Evolutionary conservation across 371 early-diverging fungal genomes (phyloP).

Genomic region (Nematocida ironsii): DNA sequence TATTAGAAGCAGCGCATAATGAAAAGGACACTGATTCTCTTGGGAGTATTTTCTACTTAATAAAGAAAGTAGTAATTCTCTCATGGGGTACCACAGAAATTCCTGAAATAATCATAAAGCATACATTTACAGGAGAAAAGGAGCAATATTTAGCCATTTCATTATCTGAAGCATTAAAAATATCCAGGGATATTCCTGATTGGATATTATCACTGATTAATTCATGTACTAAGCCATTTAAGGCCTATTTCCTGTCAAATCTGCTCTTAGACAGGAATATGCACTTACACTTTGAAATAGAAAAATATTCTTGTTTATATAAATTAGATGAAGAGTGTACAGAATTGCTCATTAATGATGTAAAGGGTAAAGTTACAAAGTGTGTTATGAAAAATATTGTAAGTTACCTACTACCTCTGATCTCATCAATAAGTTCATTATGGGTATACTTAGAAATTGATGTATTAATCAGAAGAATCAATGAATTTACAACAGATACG

Average conservation of each 20-base stretch:
- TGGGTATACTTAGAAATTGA: not conserved
- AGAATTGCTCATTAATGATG: not conserved
- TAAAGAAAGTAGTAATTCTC: conserved; percentile 5
- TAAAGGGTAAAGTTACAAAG: not conserved
- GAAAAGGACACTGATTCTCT: not conserved
- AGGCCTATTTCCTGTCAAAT: not conserved
- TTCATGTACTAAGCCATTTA: not conserved
- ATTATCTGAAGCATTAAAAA: not conserved
- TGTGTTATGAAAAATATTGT: not conserved
- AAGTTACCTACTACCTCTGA: not conserved
- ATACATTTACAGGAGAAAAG: not conserved
- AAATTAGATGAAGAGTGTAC: not conserved
- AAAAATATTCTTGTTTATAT: not conserved
- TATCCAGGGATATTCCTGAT: not conserved
- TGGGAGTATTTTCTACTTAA: not conserved
- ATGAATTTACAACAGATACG: not conserved
- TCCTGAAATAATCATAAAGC: not conserved
- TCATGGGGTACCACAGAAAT: conserved; percentile 1
- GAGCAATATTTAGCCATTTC: conserved; percentile 14
- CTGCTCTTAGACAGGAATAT: not conserved
- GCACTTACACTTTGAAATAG: conserved; percentile 6
- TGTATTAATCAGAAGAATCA: not conserved
- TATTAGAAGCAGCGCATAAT: not conserved
- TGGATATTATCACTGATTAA: not conserved
- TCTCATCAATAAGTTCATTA: not conserved